phyloP scores from a whole-genome alignment of 2,329 filamentous ascomycete genomes.

The Anthostomella pinea region DNA sequence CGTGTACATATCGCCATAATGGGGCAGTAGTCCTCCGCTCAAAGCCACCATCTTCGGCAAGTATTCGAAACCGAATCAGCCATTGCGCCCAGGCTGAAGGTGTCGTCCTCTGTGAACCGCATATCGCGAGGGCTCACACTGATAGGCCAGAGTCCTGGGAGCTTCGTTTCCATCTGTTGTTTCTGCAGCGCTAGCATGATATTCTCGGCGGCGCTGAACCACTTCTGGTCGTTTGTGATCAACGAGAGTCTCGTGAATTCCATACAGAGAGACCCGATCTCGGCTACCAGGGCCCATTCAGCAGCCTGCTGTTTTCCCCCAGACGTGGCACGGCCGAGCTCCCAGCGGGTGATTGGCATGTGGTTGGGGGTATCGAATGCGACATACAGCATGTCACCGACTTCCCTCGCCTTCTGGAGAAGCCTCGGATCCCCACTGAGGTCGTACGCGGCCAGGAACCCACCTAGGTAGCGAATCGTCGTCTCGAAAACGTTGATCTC shows the following conservation, averaged over 20 bases:
- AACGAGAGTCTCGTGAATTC: slow-evolving; percentile 33
- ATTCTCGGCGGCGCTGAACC: slow-evolving; percentile 30
- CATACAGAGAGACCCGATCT: slow-evolving; percentile 32
- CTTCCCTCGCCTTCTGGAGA: slow-evolving; percentile 36
- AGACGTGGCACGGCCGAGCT: slow-evolving; percentile 19
- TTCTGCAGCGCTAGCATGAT: slow-evolving; percentile 25
- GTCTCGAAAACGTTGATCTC: slow-evolving; percentile 38
- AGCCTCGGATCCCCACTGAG: slow-evolving; percentile 33
- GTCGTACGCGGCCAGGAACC: slow-evolving; percentile 34
- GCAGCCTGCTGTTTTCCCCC: slow-evolving; percentile 22
- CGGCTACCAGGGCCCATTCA: slow-evolving; percentile 24
- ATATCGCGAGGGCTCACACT: slow-evolving; percentile 56
- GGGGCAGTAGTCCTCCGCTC: slow-evolving; percentile 55
- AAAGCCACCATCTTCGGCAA: slow-evolving; percentile 50
- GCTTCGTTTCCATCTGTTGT: slow-evolving; percentile 33
- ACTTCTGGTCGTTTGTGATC: slow-evolving; percentile 31
- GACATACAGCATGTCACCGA: slow-evolving; percentile 38
- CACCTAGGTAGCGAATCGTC: slow-evolving; percentile 35
- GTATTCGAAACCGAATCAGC: slow-evolving; percentile 50
- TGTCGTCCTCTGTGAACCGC: slow-evolving; percentile 34
- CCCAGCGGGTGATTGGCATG: slow-evolving; percentile 31
- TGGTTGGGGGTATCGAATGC: slow-evolving; percentile 32
- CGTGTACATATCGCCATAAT: slow-evolving; percentile 61
- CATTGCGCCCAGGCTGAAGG: slow-evolving; percentile 35
- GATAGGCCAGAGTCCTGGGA: slow-evolving; percentile 64